These are phyloP conservation scores for Chrysoporthe cubensis DNA, from an alignment of 2,329 filamentous ascomycete genomes.

Conservation along the genomic window DNA sequence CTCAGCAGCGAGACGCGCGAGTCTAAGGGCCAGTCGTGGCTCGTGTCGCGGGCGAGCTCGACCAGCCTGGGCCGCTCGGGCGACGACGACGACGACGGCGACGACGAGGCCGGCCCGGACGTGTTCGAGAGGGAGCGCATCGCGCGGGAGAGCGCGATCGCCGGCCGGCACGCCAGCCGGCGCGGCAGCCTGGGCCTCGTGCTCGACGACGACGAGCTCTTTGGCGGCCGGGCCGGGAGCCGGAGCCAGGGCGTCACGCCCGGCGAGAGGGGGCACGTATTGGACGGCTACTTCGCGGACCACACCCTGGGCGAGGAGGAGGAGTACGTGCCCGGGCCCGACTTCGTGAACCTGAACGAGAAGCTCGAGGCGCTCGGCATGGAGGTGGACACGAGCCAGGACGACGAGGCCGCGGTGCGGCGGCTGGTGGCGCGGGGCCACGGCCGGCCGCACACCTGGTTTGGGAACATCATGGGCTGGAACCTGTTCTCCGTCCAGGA, in stretches of 20 bases:
- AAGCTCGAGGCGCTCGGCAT: constrained; percentile 58
- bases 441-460: constrained; percentile 59
- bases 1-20: constrained; percentile 67
- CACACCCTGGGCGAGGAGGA: constrained; percentile 36
- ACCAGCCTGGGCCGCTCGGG: constrained; percentile 60
- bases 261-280: constrained; percentile 40
- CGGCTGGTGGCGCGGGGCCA: constrained; percentile 57
- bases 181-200: constrained; percentile 48
- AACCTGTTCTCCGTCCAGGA: constrained; percentile 66
- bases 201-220: constrained; percentile 44
- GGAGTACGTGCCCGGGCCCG: constrained; percentile 53
- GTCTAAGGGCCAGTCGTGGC: constrained; percentile 71
- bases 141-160: constrained; percentile 39
- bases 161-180: constrained; percentile 53
- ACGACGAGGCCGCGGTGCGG: constrained; percentile 63
- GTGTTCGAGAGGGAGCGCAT: constrained; percentile 40
- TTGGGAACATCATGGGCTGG: constrained; percentile 63
- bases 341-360: constrained; percentile 67
- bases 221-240: constrained; percentile 50
- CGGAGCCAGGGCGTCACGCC: constrained; percentile 51
- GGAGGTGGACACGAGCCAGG: constrained; percentile 49
- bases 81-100: constrained; percentile 51
- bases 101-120: constrained; percentile 26
- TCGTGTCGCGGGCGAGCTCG: constrained; percentile 67
- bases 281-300: constrained; percentile 43